Base-by-base conservation (phyloP, 805 yeast species). In the Candida pseudofarinosa region DNA sequence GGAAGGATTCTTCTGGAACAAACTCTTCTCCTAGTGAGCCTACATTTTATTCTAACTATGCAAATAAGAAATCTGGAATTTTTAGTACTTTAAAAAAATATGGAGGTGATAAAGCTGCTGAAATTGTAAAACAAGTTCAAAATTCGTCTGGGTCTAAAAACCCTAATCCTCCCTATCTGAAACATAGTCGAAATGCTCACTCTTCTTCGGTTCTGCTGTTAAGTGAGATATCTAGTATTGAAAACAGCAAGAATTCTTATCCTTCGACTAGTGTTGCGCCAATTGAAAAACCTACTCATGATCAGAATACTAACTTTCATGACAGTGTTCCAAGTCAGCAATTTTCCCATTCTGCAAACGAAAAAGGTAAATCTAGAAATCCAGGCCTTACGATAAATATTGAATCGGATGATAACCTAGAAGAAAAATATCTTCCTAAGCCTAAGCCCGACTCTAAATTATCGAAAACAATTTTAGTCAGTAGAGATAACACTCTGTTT, bases 401-500 rank as follows among this genome's bases (percentile, higher is more conserved):
- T n/a, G 34, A n/a, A 32, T 32, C 34, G 7, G 34, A 32, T n/a
- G 17, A n/a, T 32, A 7, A n/a, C 13, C 45, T 64, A 20, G 54
- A 48, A 5, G 35, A 41, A 3, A 42, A 43, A 19, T 48, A 39
- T 42, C 44, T 36, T 46, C 60, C 33, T 15, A 40, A 14, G 32
- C 38, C 19, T 16, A 15, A 20, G 17, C 38, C 30, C 16, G 33
- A 40, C 17, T 37, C 35, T 31, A 33, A 39, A 13, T 48, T 46
- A 14, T 41, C 40, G 13, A 56, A 41, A 33, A 69, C 62, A 47
- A 63, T 87, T 3, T 62, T 89, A 39, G 77, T 78, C 0, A 83
- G 96, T 0, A 60, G 63, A n/a, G 90, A 90, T 56, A 82, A 83
- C 50, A 52, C 51, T 13, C 63, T 60, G 12, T 90, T 78, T 56